These are phyloP conservation scores for Ustilago xerochloae DNA, from an alignment of 1,284 basidiomycete genomes.

Conservation along the genomic window DNA sequence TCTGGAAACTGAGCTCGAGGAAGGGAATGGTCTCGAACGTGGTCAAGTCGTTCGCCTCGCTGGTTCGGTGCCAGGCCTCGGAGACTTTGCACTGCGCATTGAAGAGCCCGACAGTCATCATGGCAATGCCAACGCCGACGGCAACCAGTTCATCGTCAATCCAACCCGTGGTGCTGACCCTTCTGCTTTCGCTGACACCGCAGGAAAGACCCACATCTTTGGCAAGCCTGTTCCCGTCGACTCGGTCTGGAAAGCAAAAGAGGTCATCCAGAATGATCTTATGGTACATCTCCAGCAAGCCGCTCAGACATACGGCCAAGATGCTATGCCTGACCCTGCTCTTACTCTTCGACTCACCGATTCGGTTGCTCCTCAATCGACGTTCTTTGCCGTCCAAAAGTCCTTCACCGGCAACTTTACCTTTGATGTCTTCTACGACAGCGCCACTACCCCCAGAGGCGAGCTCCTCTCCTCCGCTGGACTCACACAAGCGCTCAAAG, in stretches of 20 bases:
- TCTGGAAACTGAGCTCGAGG: conserved; percentile 75
- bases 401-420: conserved; percentile 81
- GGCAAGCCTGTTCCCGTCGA: conserved; percentile 77
- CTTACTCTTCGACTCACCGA: conserved; percentile 81
- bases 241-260: conserved; percentile 87
- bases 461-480: conserved; percentile 72
- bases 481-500: conserved; percentile 77
- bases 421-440: conserved; percentile 87
- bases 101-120: conserved; percentile 75
- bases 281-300: conserved; percentile 74
- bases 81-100: conserved; percentile 82
- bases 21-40: conserved; percentile 74
- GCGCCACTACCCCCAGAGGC: conserved; percentile 74
- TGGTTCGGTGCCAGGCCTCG: conserved; percentile 80
- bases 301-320: conserved; percentile 73
- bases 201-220: conserved; percentile 79
- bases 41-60: conserved; percentile 74
- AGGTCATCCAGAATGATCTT: conserved; percentile 76
- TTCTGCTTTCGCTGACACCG: conserved; percentile 74
- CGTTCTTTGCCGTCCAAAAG: conserved; percentile 87
- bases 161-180: conserved; percentile 72
- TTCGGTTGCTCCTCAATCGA: conserved; percentile 78
- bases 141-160: conserved; percentile 24
- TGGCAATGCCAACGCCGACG: conserved; percentile 71
- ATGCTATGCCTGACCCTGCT: conserved; percentile 78